Base-by-base conservation (phyloP, 768 basidiomycete genomes). In the Wakefieldia striispora region DNA sequence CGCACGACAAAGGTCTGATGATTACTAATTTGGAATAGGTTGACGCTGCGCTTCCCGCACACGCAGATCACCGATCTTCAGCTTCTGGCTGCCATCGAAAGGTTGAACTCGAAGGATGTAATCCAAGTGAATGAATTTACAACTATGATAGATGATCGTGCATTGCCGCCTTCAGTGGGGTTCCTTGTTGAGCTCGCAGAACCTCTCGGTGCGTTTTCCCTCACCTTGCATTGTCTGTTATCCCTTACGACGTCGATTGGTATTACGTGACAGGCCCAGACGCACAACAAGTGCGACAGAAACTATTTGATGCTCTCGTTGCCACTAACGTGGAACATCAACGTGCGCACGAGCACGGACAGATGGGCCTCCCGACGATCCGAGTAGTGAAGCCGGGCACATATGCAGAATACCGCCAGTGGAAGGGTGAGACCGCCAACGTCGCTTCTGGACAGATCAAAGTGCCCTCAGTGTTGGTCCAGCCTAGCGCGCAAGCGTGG, bases 351-450 rank as follows among this genome's bases (percentile, higher is more conserved):
- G 35, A 47, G 5, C 7, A 12, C 1, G 52, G 47, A 6, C 19
- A 34, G 11, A 42, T 50, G 1, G 29, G 50, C 10, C 38, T 54
- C 8, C 64, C 61, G 2, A 63, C 59, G 29, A 49, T 66, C 42
- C 56, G 61, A 6, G 43, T 63, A 4, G 48, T 66, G 3, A 48
- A 56, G 19, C n/a, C 45, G 1, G 57, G 64, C 9, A 61, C 59
- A 3, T 65, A 61, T 10, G 27, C 43, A 7, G 61, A 52, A 3
- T 66, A 53, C 19, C 54, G 59, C 45, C 43, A 17, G 29, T 55
- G 49, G 53, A 55, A 43, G 40, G 40, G 39, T 14, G 23, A 45
- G 35, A 40, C 3, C 1, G 33, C 9, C 1, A 56, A 54, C 4
- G 6, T 53, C 2, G 29, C 16, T 8, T 34, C 29, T 4, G 47